These are phyloP conservation scores for Serendipita indica DNA, from an alignment of 768 basidiomycete species.

Conservation along the genomic window DNA sequence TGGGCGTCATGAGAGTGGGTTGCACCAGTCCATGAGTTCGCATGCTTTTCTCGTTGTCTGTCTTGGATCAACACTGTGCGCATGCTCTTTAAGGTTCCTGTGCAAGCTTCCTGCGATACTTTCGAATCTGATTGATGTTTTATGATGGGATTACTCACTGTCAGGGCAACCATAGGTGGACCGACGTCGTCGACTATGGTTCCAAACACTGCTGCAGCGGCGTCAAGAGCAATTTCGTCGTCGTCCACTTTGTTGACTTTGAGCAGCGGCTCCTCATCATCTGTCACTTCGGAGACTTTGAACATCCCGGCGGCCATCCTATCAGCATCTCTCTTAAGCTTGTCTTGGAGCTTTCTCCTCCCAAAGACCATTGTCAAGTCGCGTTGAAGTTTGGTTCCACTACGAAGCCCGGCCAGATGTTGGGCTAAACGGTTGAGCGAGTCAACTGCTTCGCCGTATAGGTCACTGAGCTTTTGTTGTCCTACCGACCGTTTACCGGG, in stretches of 20 bases:
- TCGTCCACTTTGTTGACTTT: conserved; percentile 21
- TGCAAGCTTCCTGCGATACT: conserved; percentile 40
- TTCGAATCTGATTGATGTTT: background rate
- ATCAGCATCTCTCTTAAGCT: background rate
- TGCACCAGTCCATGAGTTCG: background rate
- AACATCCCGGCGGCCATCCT: background rate
- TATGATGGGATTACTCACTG: conserved; percentile 32
- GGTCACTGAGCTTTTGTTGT: conserved; percentile 23
- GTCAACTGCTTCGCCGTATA: conserved; percentile 77
- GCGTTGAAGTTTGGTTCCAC: conserved; percentile 70
- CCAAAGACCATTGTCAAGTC: conserved; percentile 53
- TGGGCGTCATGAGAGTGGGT: conserved; percentile 16
- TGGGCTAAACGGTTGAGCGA: conserved; percentile 84
- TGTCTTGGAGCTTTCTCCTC: conserved; percentile 28
- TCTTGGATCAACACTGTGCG: conserved; percentile 41
- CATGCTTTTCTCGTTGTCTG: background rate
- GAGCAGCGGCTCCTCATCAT: background rate
- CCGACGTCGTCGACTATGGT: conserved; percentile 68
- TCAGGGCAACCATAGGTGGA: conserved; percentile 56
- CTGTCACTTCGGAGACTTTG: conserved; percentile 6
- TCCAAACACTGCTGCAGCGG: conserved; percentile 61
- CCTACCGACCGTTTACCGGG: conserved; percentile 10
- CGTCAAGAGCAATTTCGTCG: conserved; percentile 35
- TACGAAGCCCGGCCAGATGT: conserved; percentile 78
- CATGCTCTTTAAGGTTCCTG: conserved; percentile 43